These are phyloP conservation scores for Casuarina glauca DNA, from an alignment of 306 rosid genomes.

Conservation along the genomic window DNA sequence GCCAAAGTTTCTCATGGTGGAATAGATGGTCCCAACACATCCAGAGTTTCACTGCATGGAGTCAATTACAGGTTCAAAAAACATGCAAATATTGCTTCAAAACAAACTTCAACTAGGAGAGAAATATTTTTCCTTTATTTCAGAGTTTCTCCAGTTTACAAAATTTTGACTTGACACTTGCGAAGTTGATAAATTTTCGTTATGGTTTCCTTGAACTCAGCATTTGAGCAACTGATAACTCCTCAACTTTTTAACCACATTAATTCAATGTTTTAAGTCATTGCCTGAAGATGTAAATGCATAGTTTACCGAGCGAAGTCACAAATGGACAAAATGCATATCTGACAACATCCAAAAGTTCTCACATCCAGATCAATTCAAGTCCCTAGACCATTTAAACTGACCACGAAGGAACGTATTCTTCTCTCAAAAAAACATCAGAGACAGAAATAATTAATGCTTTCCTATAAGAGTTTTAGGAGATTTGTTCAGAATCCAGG, in stretches of 20 bases:
- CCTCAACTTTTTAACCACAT: not conserved
- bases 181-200: not conserved
- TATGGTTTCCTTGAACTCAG: not conserved
- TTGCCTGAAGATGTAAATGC: not conserved
- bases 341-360: not conserved
- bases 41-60: not conserved
- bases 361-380: not conserved
- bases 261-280: not conserved
- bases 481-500: not conserved
- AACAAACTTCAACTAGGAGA: not conserved
- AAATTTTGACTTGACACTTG: not conserved
- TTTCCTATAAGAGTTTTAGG: not conserved
- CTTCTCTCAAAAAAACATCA: not conserved
- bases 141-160: not conserved
- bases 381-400: not conserved
- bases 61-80: not conserved
- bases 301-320: not conserved
- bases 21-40: not conserved
- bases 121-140: not conserved
- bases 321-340: not conserved
- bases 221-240: not conserved
- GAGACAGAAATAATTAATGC: not conserved
- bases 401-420: not conserved
- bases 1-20: not conserved
- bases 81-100: not conserved